Evolutionary conservation across 768 basidiomycete genomes (phyloP).

Genomic region (Dentipellis fragilis): DNA sequence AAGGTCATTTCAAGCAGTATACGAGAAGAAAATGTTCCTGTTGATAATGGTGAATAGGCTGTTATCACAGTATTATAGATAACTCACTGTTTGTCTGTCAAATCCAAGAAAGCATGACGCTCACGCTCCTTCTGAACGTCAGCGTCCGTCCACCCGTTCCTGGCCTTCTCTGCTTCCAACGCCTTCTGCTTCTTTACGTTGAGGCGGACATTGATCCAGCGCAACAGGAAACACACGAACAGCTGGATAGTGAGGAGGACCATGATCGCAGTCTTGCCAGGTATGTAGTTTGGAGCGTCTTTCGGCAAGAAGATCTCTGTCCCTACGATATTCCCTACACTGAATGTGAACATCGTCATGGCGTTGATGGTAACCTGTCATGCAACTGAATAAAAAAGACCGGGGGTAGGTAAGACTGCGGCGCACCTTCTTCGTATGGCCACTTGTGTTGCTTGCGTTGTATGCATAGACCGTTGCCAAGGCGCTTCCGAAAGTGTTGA

Average conservation of each 20-base stretch:
- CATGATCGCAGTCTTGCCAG: constrained; percentile 59
- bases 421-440: constrained; percentile 52
- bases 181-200: constrained; percentile 35
- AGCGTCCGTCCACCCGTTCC: constrained; percentile 45
- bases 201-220: constrained; percentile 43
- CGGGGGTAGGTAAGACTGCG: neutral
- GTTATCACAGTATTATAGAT: neutral
- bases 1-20: constrained; percentile 26
- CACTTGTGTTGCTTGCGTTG: constrained; percentile 53
- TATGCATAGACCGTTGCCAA: constrained; percentile 53
- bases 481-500: constrained; percentile 49
- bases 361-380: constrained; percentile 45
- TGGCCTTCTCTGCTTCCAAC: constrained; percentile 34
- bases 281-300: constrained; percentile 53
- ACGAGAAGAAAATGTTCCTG: constrained; percentile 52
- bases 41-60: neutral
- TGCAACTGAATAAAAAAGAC: neutral
- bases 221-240: constrained; percentile 34
- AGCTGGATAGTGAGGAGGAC: constrained; percentile 46
- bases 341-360: constrained; percentile 45
- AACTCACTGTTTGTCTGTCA: constrained; percentile 54
- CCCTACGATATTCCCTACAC: constrained; percentile 52
- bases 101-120: constrained; percentile 49
- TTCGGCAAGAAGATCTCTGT: constrained; percentile 53
- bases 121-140: constrained; percentile 51